A percentile compares a stretch with the other conserved stretches of the same genome.
Conservation (phyloP, 495 filamentous ascomycete species). For the Parathielavia hyrcaniae region DNA sequence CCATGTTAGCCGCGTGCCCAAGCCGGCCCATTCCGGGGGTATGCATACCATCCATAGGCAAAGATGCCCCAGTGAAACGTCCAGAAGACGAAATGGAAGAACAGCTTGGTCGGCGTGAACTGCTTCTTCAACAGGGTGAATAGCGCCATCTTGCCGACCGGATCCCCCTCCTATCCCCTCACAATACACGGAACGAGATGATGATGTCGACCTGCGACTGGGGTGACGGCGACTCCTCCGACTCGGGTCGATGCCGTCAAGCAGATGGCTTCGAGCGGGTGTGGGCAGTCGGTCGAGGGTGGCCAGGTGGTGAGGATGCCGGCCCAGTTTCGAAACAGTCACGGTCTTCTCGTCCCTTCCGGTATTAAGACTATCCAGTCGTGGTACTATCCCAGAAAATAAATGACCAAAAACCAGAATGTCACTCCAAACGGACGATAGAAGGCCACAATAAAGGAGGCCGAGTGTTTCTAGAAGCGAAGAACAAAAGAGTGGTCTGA, state of each 20-base stretch:
- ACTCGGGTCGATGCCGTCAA: conserved; percentile 10
- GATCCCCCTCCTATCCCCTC: conserved; percentile 23
- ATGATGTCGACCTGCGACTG: conserved; percentile 51
- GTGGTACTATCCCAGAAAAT: conserved; percentile 17
- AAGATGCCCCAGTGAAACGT: conserved; percentile 75
- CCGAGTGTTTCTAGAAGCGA: conserved; percentile 25
- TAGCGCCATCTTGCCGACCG: conserved; percentile 38
- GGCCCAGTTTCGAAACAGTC: neutral
- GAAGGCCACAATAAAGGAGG: conserved; percentile 13
- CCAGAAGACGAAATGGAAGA: conserved; percentile 86
- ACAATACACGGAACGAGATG: conserved; percentile 14
- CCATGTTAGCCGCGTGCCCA: conserved; percentile 8
- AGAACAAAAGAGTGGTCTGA: conserved; percentile 51
- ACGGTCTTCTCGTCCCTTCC: conserved; percentile 13
- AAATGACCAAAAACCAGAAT: conserved; percentile 4
- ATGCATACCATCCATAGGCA: conserved; percentile 74
- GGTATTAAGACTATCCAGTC: conserved; percentile 15
- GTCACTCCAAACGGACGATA: neutral
- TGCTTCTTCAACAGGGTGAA: conserved; percentile 48
- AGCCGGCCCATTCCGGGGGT: conserved; percentile 1
- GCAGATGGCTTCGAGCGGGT: neutral
- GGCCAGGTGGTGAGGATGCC: conserved; percentile 11
- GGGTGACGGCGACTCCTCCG: conserved; percentile 23
- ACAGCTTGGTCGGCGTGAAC: conserved; percentile 57
- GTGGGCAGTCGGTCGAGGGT: neutral